Evolutionary conservation across 139 green algal species (phyloP), one percentile per base, ranked within the genome.

Genomic region (Closterium sp.): DNA sequence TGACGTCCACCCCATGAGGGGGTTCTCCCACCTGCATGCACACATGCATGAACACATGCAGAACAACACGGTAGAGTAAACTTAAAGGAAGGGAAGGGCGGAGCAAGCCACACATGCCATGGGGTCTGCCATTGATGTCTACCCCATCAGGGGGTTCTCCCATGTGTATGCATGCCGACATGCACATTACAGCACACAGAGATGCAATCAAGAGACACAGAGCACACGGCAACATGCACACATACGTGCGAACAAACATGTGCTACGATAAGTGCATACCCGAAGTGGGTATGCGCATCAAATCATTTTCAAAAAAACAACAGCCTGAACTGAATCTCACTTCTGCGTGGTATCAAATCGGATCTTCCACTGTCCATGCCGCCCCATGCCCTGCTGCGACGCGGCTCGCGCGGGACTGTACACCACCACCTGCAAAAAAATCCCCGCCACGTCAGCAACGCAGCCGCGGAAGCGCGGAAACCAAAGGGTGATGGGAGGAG

Each of bases 1-100:
- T 27, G 97, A 99, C n/a, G 97, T 99, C 98, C 98, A 99, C 10
- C 98, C 98, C 90, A 99, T 99, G 1, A 99, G 96, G 1, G 97
- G 97, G 95, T 99, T 99, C 88, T 97, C 92, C 98, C 98, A 99
- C 89, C 92, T 94, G 92, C 70, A 27, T 50, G 9, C 86, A 11
- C 21, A 31, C 5, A 89, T n/a, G 86, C 86, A 89, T n/a, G 86
- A 4, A 89, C 79, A 86, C 24, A 89, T 28, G 22, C 29, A 89
- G n/a, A n/a, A n/a, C n/a, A n/a, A n/a, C n/a, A n/a, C n/a, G n/a
- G n/a, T n/a, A n/a, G n/a, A n/a, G n/a, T n/a, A n/a, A 38, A 2
- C 3, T 7, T 7, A 38, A 38, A 38, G 3, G 88, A 97, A 97
- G 21, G 89, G 88, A 30, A 96, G 79, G 0, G 91, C 95, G 1